Percentiles rank a stretch among this genome's conserved stretches.
phyloP scores from a whole-genome alignment of 345 rosid species.

The Raphanus sativus region DNA sequence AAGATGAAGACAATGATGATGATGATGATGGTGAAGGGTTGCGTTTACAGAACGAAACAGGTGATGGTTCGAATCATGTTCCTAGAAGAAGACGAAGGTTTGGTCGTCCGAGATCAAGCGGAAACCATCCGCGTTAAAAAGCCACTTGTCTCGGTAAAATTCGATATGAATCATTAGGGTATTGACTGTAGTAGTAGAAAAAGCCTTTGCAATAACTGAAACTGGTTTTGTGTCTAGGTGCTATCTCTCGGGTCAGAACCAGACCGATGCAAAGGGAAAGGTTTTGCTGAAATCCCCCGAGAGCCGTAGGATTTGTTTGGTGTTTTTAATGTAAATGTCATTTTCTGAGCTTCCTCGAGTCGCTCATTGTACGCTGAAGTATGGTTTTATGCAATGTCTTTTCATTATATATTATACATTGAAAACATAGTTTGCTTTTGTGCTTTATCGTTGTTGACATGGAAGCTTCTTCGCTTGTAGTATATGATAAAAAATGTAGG shows the following conservation, averaged over 20 bases:
- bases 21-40: conserved; percentile 48
- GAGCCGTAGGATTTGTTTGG: conserved; percentile 30
- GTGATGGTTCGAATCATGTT: conserved; percentile 51
- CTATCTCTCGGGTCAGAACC: conserved; percentile 39
- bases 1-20: conserved; percentile 52
- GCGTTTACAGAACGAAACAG: conserved; percentile 51
- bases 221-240: conserved; percentile 42
- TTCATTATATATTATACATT: neutral
- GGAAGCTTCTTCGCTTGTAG: neutral
- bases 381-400: conserved; percentile 19
- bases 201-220: conserved; percentile 17
- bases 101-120: conserved; percentile 63
- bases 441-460: neutral
- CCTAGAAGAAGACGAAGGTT: conserved; percentile 79
- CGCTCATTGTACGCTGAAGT: conserved; percentile 23
- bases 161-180: conserved; percentile 26
- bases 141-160: conserved; percentile 40
- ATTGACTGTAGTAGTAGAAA: conserved; percentile 19
- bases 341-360: conserved; percentile 11
- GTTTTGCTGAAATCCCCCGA: conserved; percentile 36
- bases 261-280: conserved; percentile 32
- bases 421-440: neutral
- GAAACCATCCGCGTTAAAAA: conserved; percentile 51
- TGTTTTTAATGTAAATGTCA: conserved; percentile 28
- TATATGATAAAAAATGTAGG: neutral